Evolutionary conservation across 176 grass and related monocot species (phyloP), one percentile per base, ranked within the genome.

Genomic region (Triticum timopheevii): DNA sequence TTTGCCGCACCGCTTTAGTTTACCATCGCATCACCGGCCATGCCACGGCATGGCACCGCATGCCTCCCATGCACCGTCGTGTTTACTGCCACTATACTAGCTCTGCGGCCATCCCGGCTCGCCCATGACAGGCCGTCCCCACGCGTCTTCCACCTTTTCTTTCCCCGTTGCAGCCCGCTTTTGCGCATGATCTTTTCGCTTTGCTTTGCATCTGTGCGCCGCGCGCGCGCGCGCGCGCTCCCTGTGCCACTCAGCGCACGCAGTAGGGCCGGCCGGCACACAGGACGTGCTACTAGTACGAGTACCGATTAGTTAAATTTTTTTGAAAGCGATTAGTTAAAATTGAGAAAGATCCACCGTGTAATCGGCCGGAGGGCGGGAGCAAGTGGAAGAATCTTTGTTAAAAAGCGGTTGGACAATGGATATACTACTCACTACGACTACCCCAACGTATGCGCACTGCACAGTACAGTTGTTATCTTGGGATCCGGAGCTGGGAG

Each of bases 381-480:
- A 80, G 75, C 78, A 66, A 31, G 31, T 68, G 22, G 49, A 82
- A 87, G 69, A 88, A 91, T 88, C 86, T 85, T 88, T 91, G 77
- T 64, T 62, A 40, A 69, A 76, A 77, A 77, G 77, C 50, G 62
- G 28, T 65, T 71, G 76, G 58, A 90, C 65, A 61, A 49, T 49
- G 45, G 45, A 52, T 54, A 54, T 54, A 54, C 13, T n/a, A 65
- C 40, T 70, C 61, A 33, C 25, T 22, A 27, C 27, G 27, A 70
- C 64, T 31, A 17, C 25, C 42, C 42, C 42, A 9, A 28, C 64
- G 25, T 71, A 66, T 90, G 74, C 81, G 5, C 81, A 15, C 81
- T 76, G 66, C 10, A 77, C 64, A 78, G 78, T 73, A 77, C 64
- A 78, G 78, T 73, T 82, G 71, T 88, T 78, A 82, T 82, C 40